phyloP scores from a whole-genome alignment of 306 rosid genomes.

The Cicer cuneatum region DNA sequence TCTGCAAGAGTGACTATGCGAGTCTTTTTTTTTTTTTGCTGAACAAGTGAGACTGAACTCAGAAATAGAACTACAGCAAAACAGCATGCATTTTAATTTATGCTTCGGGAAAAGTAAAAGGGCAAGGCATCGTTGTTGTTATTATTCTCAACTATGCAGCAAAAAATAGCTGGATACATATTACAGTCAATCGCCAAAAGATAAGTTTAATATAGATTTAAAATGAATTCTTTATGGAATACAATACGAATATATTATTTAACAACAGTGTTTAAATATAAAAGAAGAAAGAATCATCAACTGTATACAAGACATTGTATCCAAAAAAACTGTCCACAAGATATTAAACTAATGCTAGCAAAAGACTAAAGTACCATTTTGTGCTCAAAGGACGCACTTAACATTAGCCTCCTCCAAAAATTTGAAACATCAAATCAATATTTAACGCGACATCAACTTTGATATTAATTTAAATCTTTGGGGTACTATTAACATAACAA shows the following conservation, averaged over 20 bases:
- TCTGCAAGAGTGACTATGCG: slow-evolving; percentile 29
- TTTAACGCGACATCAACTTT: slow-evolving; percentile 4
- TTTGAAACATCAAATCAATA: slow-evolving; percentile 12
- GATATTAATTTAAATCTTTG: background rate
- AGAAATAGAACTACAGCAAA: slow-evolving; percentile 18
- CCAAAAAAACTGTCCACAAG: background rate
- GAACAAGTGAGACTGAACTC: slow-evolving; percentile 19
- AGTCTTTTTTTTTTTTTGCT: background rate
- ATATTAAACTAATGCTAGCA: background rate
- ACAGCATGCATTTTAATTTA: slow-evolving; percentile 11
- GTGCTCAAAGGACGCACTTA: background rate
- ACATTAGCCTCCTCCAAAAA: slow-evolving; percentile 7
- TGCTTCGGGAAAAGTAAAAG: slow-evolving; percentile 16
- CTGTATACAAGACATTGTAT: background rate
- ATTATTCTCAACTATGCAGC: slow-evolving; percentile 20
- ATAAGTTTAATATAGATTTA: background rate
- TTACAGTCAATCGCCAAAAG: slow-evolving; percentile 19
- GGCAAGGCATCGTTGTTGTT: background rate
- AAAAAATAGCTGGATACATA: slow-evolving; percentile 8
- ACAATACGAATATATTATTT: slow-evolving; percentile 4
- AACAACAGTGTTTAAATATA: slow-evolving; percentile 1
- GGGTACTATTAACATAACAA: background rate
- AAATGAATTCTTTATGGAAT: slow-evolving; percentile 10
- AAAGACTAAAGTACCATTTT: background rate
- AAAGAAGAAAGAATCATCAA: slow-evolving; percentile 25